Evolutionary conservation across 306 rosid species (phyloP).

Genomic region (Elaeagnus macrophylla): DNA sequence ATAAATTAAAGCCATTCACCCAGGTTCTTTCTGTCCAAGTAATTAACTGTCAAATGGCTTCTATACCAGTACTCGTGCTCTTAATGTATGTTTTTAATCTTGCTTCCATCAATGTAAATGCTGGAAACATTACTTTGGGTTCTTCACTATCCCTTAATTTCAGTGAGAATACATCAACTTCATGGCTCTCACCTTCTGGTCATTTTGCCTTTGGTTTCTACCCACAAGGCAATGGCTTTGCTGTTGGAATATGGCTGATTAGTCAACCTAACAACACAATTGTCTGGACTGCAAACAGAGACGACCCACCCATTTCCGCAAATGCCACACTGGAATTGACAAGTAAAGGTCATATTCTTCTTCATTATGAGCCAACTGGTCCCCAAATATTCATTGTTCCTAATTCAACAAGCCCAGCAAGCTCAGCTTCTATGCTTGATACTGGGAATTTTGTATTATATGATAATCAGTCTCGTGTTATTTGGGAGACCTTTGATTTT

Average conservation of each 20-base stretch:
- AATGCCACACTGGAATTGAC: constrained; percentile 6
- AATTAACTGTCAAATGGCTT: too few species aligned
- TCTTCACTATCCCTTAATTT: not conserved
- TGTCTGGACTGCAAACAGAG: constrained; percentile 20
- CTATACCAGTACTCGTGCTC: too few species aligned
- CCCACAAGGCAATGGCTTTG: constrained; percentile 6
- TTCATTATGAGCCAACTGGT: not conserved
- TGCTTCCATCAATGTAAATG: too few species aligned
- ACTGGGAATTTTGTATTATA: constrained; percentile 20
- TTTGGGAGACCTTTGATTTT: not conserved
- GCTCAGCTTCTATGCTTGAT: constrained; percentile 11
- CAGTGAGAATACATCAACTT: not conserved
- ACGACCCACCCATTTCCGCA: not conserved
- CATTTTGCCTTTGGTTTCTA: constrained; percentile 17
- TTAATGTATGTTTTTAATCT: too few species aligned
- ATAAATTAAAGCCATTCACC: too few species aligned
- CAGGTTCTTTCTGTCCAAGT: too few species aligned
- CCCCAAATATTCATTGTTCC: not conserved
- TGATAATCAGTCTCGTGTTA: not conserved
- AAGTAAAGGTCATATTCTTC: not conserved
- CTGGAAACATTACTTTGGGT: not conserved
- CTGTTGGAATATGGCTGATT: constrained; percentile 7
- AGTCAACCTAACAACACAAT: not conserved
- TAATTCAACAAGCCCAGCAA: not conserved
- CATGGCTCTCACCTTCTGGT: constrained; percentile 18